These are phyloP conservation scores for Prunus mongolica DNA, from an alignment of 306 rosid genomes.

Conservation along the genomic window DNA sequence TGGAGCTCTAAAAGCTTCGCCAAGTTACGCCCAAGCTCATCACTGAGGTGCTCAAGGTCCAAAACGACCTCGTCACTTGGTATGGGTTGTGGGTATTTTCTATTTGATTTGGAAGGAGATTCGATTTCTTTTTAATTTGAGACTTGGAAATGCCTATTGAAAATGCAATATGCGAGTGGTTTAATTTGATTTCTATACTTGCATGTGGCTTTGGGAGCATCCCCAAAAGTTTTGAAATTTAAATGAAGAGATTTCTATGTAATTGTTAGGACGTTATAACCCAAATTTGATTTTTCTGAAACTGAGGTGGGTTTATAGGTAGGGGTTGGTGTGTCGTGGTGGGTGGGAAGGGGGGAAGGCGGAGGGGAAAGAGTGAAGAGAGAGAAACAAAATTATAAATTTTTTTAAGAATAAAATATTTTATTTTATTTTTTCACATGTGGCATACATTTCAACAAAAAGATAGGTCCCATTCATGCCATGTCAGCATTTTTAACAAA, in stretches of 20 bases:
- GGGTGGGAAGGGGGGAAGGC: no score
- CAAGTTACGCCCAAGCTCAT: constrained; percentile 64
- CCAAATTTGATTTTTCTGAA: neutral
- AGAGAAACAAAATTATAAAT: no score
- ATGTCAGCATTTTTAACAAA: no score
- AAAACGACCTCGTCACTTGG: constrained; percentile 27
- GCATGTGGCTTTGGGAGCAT: neutral
- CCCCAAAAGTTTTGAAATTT: neutral
- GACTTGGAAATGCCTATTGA: neutral
- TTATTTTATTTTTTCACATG: no score
- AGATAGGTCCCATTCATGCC: no score
- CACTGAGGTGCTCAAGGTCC: constrained; percentile 68
- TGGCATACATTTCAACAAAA: no score
- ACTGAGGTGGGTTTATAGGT: no score
- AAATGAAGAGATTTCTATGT: neutral
- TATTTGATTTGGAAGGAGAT: neutral
- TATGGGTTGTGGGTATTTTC: no score
- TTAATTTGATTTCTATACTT: neutral
- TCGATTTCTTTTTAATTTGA: neutral
- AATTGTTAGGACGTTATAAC: neutral
- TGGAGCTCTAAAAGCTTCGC: constrained; percentile 71
- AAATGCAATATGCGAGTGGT: neutral
- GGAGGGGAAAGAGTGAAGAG: no score
- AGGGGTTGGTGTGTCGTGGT: no score
- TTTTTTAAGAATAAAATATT: no score